Conservation (phyloP, 331 rosid genomes). For the Quercus phellos region DNA sequence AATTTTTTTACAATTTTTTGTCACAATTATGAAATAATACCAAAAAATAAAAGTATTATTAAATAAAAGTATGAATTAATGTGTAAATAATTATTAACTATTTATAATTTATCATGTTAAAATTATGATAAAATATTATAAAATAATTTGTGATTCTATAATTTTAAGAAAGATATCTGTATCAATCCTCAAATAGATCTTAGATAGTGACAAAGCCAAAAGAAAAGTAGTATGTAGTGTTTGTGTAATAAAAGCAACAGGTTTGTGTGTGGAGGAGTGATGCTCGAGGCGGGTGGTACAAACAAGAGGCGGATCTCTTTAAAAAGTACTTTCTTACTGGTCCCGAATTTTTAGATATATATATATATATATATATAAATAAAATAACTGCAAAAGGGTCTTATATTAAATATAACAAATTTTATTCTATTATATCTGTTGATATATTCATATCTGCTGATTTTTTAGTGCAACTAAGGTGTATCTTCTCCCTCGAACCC, state of each 20-base stretch:
- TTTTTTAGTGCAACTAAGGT: too few relatives aligned
- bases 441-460: too few relatives aligned
- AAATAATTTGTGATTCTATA: accelerated
- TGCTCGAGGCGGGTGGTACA: not conserved
- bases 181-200: not conserved
- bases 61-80: too few relatives aligned
- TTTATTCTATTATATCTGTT: too few relatives aligned
- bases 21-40: too few relatives aligned
- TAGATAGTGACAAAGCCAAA: conserved; percentile 7
- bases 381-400: too few relatives aligned
- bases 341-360: not conserved
- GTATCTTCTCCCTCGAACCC: too few relatives aligned
- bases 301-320: conserved; percentile 13
- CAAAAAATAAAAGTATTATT: too few relatives aligned
- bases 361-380: not conserved
- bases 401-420: too few relatives aligned
- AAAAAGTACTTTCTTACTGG: not conserved
- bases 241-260: not conserved
- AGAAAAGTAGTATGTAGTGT: not conserved
- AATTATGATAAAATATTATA: too few relatives aligned
- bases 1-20: too few relatives aligned
- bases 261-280: not conserved
- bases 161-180: not conserved
- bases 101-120: accelerated
- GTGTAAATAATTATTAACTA: too few relatives aligned